These are phyloP conservation scores for Phytophthora idaei DNA, from an alignment of 352 stramenopile species.

Conservation along the genomic window DNA sequence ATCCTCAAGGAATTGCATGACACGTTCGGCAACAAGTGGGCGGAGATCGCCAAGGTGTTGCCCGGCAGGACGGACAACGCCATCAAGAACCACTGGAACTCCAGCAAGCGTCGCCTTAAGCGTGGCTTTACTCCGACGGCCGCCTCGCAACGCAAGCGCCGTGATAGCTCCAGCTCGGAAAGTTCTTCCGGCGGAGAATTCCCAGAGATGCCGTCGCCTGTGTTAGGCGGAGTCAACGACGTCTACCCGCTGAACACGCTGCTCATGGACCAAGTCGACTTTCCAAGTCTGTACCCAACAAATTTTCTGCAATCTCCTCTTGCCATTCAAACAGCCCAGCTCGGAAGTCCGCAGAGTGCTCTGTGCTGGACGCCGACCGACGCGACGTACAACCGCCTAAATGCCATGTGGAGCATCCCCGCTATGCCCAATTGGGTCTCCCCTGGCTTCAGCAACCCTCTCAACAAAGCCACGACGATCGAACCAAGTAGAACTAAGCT, in stretches of 20 bases:
- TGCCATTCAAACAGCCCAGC: slow-evolving; percentile 29
- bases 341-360: slow-evolving; percentile 21
- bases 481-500: slow-evolving; percentile 56
- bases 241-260: slow-evolving; percentile 24
- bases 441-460: slow-evolving; percentile 7
- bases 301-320: slow-evolving; percentile 38
- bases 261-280: slow-evolving; percentile 29
- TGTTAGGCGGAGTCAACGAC: slow-evolving; percentile 4
- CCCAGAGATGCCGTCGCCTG: background rate
- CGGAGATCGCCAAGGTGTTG: slow-evolving; percentile 97
- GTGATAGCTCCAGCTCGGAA: slow-evolving; percentile 4
- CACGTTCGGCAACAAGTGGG: slow-evolving; percentile 94
- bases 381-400: slow-evolving; percentile 27
- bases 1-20: slow-evolving; percentile 74
- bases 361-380: slow-evolving; percentile 45
- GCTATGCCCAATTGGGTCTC: slow-evolving; percentile 29
- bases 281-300: slow-evolving; percentile 25
- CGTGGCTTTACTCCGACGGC: slow-evolving; percentile 35
- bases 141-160: slow-evolving; percentile 27
- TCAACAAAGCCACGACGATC: slow-evolving; percentile 47
- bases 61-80: slow-evolving; percentile 91
- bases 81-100: slow-evolving; percentile 94
- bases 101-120: slow-evolving; percentile 79
- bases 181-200: slow-evolving; percentile 11
- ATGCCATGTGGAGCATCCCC: slow-evolving; percentile 29